phyloP scores from a whole-genome alignment of 306 rosid genomes.

The Luffa aegyptiaca region DNA sequence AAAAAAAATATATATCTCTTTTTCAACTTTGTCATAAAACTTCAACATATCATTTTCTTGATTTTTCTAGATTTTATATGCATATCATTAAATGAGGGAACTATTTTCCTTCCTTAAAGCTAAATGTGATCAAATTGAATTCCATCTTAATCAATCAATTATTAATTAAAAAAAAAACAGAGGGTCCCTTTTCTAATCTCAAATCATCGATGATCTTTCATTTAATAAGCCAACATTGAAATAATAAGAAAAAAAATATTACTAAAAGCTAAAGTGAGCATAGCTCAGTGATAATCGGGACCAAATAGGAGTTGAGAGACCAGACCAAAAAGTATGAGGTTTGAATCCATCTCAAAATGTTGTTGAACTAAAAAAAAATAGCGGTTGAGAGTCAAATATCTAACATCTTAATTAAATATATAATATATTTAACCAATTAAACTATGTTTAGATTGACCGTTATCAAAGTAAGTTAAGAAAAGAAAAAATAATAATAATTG shows the following conservation, averaged over 20 bases:
- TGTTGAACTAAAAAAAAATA: too few species aligned
- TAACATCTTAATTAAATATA: too few species aligned
- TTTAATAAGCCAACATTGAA: not conserved
- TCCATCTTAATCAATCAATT: not conserved
- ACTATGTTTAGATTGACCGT: too few species aligned
- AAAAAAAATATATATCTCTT: not conserved
- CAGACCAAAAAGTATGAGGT: too few species aligned
- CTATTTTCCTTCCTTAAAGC: not conserved
- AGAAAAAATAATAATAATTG: too few species aligned
- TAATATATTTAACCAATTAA: too few species aligned
- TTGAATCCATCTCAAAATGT: too few species aligned
- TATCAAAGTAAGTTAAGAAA: too few species aligned
- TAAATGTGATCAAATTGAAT: not conserved
- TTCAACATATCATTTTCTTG: not conserved
- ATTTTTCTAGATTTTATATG: not conserved
- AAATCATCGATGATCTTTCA: not conserved
- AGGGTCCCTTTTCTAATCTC: not conserved
- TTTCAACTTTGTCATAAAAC: not conserved
- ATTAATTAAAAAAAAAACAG: not conserved
- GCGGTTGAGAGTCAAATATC: too few species aligned
- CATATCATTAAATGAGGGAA: not conserved
- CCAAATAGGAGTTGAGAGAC: too few species aligned
- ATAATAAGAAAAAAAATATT: not conserved
- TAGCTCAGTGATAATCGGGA: too few species aligned
- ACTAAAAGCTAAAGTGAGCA: too few species aligned